These are phyloP conservation scores for Leishmania lainsoni DNA, from an alignment of 208 protist species.

Conservation along the genomic window DNA sequence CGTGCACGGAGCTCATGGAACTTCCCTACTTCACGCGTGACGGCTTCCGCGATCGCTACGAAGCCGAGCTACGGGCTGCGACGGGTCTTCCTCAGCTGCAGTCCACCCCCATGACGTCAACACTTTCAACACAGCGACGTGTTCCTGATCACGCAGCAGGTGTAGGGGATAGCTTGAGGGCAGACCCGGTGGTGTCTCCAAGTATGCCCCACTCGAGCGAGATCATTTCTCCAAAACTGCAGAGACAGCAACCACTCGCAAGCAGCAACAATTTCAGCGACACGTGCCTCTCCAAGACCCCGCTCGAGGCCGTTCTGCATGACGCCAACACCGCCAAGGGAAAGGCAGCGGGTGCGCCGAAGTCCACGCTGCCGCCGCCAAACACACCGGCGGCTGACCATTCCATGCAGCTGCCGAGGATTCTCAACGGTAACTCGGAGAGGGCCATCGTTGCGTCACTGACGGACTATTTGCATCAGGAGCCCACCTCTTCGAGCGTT, in stretches of 20 bases:
- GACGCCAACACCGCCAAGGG: conserved; percentile 1
- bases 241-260: not conserved
- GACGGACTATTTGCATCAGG: not conserved
- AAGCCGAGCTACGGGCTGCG: conserved; percentile 64
- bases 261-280: not conserved
- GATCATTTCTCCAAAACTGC: not conserved
- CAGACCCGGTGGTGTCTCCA: not conserved
- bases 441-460: not conserved
- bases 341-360: not conserved
- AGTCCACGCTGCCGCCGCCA: not conserved
- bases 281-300: not conserved
- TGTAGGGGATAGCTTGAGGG: not conserved
- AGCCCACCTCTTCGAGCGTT: conserved; percentile 1
- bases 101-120: conserved; percentile 13
- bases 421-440: conserved; percentile 7
- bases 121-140: conserved; percentile 18
- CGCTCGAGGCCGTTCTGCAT: not conserved
- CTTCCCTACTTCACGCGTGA: conserved; percentile 84
- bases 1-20: conserved; percentile 80
- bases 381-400: not conserved
- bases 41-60: conserved; percentile 79
- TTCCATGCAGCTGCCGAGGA: conserved; percentile 30
- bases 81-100: conserved; percentile 29
- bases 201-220: not conserved
- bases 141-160: not conserved